Percentiles rank a stretch among this genome's conserved stretches.
Conservation (phyloP, 306 rosid genomes). For the Cucurbita ficifolia region DNA sequence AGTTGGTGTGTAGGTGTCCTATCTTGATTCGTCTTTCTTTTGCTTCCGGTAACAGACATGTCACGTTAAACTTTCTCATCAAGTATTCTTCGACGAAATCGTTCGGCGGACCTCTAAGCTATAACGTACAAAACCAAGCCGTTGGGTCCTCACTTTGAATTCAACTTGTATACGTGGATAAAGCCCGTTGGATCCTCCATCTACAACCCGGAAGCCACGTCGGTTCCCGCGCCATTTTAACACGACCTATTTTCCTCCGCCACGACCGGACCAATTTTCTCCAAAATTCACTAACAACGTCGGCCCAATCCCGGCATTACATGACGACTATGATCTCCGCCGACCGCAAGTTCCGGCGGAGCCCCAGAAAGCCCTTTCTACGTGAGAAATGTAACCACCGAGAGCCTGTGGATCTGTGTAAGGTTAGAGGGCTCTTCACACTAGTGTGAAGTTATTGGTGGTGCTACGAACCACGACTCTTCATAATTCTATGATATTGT, state of each 20-base stretch:
- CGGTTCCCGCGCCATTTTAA: slow-evolving; percentile 10
- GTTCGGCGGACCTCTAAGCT: neutral
- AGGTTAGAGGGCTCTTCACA: slow-evolving; percentile 19
- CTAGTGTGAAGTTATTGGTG: no score
- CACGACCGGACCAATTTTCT: neutral
- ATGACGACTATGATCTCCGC: slow-evolving; percentile 18
- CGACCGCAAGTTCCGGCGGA: slow-evolving; percentile 36
- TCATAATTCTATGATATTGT: no score
- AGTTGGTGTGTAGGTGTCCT: slow-evolving; percentile 3
- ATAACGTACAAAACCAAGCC: neutral
- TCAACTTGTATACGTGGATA: neutral
- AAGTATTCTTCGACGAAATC: neutral
- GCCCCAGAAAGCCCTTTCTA: slow-evolving; percentile 18
- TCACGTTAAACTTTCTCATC: neutral
- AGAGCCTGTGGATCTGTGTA: slow-evolving; percentile 3
- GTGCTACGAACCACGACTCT: no score
- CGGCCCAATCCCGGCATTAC: neutral
- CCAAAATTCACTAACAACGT: neutral
- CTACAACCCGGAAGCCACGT: neutral
- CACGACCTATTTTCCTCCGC: neutral
- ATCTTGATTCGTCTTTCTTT: slow-evolving; percentile 5
- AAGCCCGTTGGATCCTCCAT: neutral
- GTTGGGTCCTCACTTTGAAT: neutral
- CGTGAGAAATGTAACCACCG: slow-evolving; percentile 14
- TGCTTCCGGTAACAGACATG: neutral